Percentiles rank a stretch among this genome's conserved stretches.
These are phyloP conservation scores for Coelastrella sp. DNA, from an alignment of 139 green algal species.

Conservation along the genomic window DNA sequence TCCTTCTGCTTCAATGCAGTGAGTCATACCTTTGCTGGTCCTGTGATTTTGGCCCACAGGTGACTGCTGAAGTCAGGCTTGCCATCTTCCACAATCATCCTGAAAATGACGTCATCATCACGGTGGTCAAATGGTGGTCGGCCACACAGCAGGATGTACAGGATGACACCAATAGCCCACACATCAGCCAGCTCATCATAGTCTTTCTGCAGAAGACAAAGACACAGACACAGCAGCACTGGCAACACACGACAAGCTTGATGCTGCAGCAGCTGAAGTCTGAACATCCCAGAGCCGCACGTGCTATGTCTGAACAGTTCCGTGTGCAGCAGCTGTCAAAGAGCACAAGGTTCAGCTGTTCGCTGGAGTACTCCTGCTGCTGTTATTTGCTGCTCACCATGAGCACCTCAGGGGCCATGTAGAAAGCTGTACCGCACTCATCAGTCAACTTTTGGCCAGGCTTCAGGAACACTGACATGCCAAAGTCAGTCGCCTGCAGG, in stretches of 20 bases:
- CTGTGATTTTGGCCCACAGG: slow-evolving; percentile 6
- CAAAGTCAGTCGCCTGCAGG: slow-evolving; percentile 92
- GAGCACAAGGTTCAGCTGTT: background rate
- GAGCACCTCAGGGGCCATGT: slow-evolving; percentile 73
- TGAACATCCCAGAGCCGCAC: too few relatives aligned
- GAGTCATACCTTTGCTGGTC: slow-evolving; percentile 19
- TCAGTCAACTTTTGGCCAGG: slow-evolving; percentile 65
- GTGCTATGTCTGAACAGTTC: too few relatives aligned
- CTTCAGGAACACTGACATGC: slow-evolving; percentile 85
- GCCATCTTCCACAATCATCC: slow-evolving; percentile 71
- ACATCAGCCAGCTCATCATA: slow-evolving; percentile 81
- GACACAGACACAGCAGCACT: background rate
- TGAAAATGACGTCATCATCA: slow-evolving; percentile 73
- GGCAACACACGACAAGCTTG: background rate
- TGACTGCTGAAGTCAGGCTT: slow-evolving; percentile 69
- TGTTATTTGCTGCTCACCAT: background rate
- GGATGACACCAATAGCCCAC: slow-evolving; percentile 88
- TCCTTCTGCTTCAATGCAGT: background rate
- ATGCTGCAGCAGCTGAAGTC: background rate
- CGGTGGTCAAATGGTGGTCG: slow-evolving; percentile 64
- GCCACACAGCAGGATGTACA: slow-evolving; percentile 88
- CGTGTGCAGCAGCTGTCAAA: background rate
- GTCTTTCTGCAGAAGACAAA: background rate
- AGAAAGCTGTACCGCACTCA: slow-evolving; percentile 88
- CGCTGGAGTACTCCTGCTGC: too few relatives aligned